A percentile compares a stretch with the other conserved stretches of the same genome.
These are phyloP conservation scores for Eleusine indica DNA, from an alignment of 176 grass and related monocot genomes.

Conservation along the genomic window DNA sequence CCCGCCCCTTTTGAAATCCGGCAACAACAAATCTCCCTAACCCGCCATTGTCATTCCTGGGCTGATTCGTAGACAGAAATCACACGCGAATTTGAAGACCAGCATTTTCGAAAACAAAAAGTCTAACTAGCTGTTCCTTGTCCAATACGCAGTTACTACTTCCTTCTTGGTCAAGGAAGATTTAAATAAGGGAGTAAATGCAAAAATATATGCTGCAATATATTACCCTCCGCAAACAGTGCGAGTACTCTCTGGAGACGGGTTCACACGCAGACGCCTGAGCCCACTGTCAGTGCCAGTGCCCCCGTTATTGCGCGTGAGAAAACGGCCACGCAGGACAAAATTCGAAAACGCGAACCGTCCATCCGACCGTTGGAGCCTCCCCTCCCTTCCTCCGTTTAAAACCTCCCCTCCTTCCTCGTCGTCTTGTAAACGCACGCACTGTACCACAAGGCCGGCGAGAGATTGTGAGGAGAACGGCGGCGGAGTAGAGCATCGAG, in stretches of 20 bases:
- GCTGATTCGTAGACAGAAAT: no score
- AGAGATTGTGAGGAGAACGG: neutral
- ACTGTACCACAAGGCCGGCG: neutral
- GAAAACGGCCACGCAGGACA: neutral
- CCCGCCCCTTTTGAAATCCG: no score
- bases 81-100: no score
- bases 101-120: no score
- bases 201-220: neutral
- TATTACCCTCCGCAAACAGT: neutral
- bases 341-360: constrained; percentile 23
- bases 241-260: no score
- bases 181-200: neutral
- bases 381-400: neutral
- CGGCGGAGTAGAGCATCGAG: neutral
- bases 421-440: neutral
- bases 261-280: no score
- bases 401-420: neutral
- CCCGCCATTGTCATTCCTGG: no score
- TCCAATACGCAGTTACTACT: neutral
- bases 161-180: neutral
- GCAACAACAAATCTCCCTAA: no score
- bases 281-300: no score
- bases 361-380: constrained; percentile 49
- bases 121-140: neutral
- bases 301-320: neutral